These are phyloP conservation scores for Blastobotrys ciferrii DNA, from an alignment of 1,139 yeast genomes.

Conservation along the genomic window DNA sequence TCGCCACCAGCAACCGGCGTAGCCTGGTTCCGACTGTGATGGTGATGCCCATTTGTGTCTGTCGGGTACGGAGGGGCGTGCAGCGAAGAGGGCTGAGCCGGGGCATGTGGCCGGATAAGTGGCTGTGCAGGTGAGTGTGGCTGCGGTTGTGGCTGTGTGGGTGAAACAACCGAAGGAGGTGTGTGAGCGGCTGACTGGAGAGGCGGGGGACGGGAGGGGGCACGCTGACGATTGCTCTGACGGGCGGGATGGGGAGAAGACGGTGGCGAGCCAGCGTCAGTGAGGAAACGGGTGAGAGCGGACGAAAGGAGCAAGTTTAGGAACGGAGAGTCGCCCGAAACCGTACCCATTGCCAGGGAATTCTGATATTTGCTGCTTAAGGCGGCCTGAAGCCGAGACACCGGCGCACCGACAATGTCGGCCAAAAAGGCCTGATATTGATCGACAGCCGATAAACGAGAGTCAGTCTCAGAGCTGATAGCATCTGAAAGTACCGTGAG, in stretches of 20 bases:
- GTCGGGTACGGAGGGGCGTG: not conserved
- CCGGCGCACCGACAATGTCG: not conserved
- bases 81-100: not conserved
- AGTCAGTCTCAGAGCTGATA: not conserved
- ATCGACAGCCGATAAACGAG: not conserved
- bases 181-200: not conserved
- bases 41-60: not conserved
- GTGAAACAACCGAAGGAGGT: not conserved
- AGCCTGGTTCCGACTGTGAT: too few species aligned
- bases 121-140: too few species aligned
- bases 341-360: not conserved
- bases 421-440: constrained; percentile 5
- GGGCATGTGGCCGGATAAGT: not conserved
- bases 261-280: not conserved
- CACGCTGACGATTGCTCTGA: too few species aligned
- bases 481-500: not conserved
- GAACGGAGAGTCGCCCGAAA: not conserved
- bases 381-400: not conserved
- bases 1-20: not conserved
- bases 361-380: not conserved
- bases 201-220: not conserved
- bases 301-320: not conserved
- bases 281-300: not conserved
- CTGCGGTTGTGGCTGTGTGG: not conserved
- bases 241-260: not conserved